These are phyloP conservation scores for Trichoderma atrobrunneum DNA, from an alignment of 2,329 filamentous ascomycete species.

Conservation along the genomic window DNA sequence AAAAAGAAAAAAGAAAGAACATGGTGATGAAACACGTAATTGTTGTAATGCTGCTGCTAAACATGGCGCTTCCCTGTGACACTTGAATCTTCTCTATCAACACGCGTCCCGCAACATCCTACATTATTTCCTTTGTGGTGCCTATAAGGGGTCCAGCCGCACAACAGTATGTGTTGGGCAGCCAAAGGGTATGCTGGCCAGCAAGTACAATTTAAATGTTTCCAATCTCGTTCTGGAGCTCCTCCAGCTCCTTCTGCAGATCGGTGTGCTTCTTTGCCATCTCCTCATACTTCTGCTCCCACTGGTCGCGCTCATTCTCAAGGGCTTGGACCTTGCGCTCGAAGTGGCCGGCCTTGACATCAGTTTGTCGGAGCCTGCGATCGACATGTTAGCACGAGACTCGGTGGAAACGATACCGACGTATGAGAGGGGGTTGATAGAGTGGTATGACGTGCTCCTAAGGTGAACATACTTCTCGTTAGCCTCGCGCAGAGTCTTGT, in stretches of 20 bases:
- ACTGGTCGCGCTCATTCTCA: constrained; percentile 86
- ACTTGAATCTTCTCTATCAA: constrained; percentile 27
- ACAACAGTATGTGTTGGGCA: background rate
- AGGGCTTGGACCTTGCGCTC: constrained; percentile 99
- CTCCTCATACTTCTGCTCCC: constrained; percentile 98
- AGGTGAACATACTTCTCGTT: constrained; percentile 84
- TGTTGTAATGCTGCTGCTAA: constrained; percentile 29
- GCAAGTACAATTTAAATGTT: constrained; percentile 68
- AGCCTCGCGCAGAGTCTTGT: constrained; percentile 93
- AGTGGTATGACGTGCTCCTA: background rate
- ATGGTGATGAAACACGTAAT: constrained; percentile 32
- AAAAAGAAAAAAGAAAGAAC: constrained; percentile 25
- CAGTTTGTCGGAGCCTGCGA: constrained; percentile 89
- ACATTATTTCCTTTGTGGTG: constrained; percentile 1
- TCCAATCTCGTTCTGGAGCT: constrained; percentile 87
- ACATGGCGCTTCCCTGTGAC: constrained; percentile 30
- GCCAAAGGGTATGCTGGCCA: background rate
- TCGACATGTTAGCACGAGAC: background rate
- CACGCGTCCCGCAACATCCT: constrained; percentile 22
- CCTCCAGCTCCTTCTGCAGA: constrained; percentile 86
- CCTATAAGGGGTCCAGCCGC: background rate
- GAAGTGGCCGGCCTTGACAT: constrained; percentile 98
- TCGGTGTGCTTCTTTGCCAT: constrained; percentile 84
- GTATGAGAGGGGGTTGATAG: background rate
- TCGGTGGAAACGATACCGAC: background rate